Evolutionary conservation across 257 asterid species (phyloP).

Genomic region (Solanum dulcamara): DNA sequence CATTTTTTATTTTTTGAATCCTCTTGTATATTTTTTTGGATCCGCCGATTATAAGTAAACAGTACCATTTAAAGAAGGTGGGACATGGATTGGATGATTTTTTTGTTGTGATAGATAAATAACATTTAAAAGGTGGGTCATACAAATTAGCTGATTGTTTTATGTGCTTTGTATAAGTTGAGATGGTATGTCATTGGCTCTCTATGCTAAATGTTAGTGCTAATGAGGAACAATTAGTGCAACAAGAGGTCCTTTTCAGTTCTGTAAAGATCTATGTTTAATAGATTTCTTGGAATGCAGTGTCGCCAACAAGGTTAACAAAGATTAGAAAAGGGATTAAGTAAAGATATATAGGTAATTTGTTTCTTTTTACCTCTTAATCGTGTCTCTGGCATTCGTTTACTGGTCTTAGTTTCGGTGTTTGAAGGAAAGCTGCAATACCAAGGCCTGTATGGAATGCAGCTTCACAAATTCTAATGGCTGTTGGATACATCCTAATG

Average conservation of each 20-base stretch:
- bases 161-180: background rate
- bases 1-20: background rate
- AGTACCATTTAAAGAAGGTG: background rate
- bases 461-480: conserved; percentile 61
- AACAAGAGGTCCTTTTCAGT: no score
- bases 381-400: background rate
- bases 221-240: no score
- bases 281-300: no score
- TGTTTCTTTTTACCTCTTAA: background rate
- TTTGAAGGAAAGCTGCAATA: conserved; percentile 36
- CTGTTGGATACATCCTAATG: conserved; percentile 44
- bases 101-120: background rate
- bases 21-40: background rate
- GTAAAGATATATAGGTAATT: background rate
- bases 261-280: no score
- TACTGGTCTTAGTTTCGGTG: background rate
- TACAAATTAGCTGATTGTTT: background rate
- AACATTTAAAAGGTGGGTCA: background rate
- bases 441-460: conserved; percentile 83
- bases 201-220: no score
- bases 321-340: background rate
- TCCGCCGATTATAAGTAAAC: background rate
- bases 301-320: background rate
- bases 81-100: background rate
- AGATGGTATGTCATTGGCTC: no score